phyloP scores from a whole-genome alignment of 139 green algal genomes.

The Penium margaritaceum region DNA sequence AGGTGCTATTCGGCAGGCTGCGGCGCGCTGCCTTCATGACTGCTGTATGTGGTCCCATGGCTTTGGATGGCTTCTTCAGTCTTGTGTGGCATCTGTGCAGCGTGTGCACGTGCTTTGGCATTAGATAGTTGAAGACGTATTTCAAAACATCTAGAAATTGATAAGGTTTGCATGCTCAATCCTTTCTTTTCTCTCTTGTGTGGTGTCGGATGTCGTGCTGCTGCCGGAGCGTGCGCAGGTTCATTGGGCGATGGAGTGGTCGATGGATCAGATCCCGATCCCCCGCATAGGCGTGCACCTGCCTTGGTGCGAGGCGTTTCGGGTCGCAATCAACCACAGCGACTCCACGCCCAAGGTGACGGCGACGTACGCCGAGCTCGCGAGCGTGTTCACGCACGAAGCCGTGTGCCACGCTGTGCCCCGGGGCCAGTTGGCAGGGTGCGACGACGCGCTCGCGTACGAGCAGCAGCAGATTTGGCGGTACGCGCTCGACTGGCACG shows the following conservation, averaged over 20 bases:
- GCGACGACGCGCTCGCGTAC: background rate
- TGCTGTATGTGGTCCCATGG: background rate
- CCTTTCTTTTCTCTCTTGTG: background rate
- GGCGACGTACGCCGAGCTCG: background rate
- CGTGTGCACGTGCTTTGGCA: too few relatives aligned
- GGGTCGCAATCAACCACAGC: background rate
- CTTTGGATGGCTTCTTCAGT: background rate
- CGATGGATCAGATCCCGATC: background rate
- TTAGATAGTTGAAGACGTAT: too few relatives aligned
- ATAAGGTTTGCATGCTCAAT: too few relatives aligned
- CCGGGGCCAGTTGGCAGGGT: background rate
- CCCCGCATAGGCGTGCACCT: background rate
- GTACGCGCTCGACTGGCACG: background rate
- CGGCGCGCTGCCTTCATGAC: too few relatives aligned
- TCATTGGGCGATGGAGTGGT: background rate
- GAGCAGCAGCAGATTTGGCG: constrained; percentile 8
- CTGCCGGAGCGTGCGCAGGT: background rate
- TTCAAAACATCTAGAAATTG: too few relatives aligned
- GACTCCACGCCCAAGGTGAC: background rate
- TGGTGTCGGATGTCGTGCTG: background rate
- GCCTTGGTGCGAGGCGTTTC: background rate
- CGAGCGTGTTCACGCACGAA: background rate
- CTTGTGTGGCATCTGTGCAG: background rate
- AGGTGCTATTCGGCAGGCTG: too few relatives aligned
- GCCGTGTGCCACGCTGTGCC: background rate